Base-by-base conservation (phyloP, 2,329 filamentous ascomycete species). In the Colletotrichum orbiculare region DNA sequence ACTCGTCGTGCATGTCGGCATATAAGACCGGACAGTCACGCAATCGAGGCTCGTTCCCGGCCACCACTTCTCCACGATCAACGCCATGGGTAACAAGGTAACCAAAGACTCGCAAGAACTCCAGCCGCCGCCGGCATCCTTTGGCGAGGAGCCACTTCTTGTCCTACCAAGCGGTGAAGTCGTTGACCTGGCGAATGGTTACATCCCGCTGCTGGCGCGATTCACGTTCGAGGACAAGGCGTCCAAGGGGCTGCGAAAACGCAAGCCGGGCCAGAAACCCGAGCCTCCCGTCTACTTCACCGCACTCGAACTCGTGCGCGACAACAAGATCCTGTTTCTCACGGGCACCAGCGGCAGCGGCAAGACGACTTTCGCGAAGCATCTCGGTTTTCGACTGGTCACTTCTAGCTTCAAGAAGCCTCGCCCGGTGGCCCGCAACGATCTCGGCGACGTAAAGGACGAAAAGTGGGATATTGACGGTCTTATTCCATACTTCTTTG, bases 191-290 rank as follows among this genome's bases (percentile, higher is more conserved):
- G 35, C 60, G 8, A 33, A 17, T 7, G 54, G 60, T 17, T 63
- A 63, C 47, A 42, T 58, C 5, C 54, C 60, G 7, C 41, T 58
- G 3, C 9, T 63, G 2, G 41, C 41, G 0, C 54, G 47, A 3
- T 63, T 52, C 11, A 63, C 60, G 1, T 41, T 25, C 13, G 60
- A 63, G 34, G 60, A 63, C 54, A 63, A 58, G 11, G 54, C 60
- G 2, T 54, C 60, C 34, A 52, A 63, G 12, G 60, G 60, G 11
- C 7, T 63, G 0, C 60, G 54, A 8, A 63, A 58, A 13, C 47
- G 54, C 10, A 58, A 11, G 12, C 34, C 3, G 5, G 41, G 46
- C 0, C 39, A 58, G 3, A n/a, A 63, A 9, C 47, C 39, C 6
- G 54, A 63, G 41, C 37, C 34, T 6, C 47, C 54, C 1, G 13